Conservation (phyloP, 768 basidiomycete genomes). For the Boletus vinaceobasis region DNA sequence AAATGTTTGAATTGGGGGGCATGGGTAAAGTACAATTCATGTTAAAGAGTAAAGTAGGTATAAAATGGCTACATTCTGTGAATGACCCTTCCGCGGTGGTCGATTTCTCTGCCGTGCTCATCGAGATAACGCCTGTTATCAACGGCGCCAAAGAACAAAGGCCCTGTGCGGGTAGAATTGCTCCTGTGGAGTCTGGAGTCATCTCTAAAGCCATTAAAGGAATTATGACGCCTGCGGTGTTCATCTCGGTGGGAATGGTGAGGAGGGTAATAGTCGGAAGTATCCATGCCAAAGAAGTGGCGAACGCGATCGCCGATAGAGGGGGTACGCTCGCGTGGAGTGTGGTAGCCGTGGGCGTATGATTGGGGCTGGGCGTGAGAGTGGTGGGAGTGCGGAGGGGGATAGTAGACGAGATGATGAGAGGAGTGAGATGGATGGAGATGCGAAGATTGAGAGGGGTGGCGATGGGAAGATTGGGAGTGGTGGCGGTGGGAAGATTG, state of each 20-base stretch:
- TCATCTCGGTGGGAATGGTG: slow-evolving; percentile 1
- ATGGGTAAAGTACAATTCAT: neutral
- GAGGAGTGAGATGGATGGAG: slow-evolving; percentile 20
- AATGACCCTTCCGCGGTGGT: slow-evolving; percentile 22
- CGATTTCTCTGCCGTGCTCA: slow-evolving; percentile 28
- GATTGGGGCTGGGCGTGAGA: slow-evolving; percentile 10
- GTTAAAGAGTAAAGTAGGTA: slow-evolving; percentile 3
- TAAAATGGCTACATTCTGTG: slow-evolving; percentile 21
- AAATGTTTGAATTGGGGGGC: neutral
- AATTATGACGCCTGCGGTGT: slow-evolving; percentile 26
- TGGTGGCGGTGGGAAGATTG: slow-evolving; percentile 11
- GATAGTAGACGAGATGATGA: slow-evolving; percentile 12
- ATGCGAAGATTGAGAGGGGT: slow-evolving; percentile 11
- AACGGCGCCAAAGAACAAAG: slow-evolving; percentile 19
- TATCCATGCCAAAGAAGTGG: slow-evolving; percentile 35
- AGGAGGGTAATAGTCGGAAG: neutral
- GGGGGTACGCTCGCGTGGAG: slow-evolving; percentile 14
- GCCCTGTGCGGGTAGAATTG: slow-evolving; percentile 16
- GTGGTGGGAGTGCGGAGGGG: slow-evolving; percentile 2
- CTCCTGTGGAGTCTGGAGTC: slow-evolving; percentile 14
- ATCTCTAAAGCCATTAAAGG: slow-evolving; percentile 23
- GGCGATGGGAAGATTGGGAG: slow-evolving; percentile 17
- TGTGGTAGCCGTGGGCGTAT: slow-evolving; percentile 15
- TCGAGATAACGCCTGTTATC: slow-evolving; percentile 20
- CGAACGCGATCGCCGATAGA: slow-evolving; percentile 39